Evolutionary conservation across 2,329 filamentous ascomycete species (phyloP).

Genomic region (Verticillium zaregamsianum): DNA sequence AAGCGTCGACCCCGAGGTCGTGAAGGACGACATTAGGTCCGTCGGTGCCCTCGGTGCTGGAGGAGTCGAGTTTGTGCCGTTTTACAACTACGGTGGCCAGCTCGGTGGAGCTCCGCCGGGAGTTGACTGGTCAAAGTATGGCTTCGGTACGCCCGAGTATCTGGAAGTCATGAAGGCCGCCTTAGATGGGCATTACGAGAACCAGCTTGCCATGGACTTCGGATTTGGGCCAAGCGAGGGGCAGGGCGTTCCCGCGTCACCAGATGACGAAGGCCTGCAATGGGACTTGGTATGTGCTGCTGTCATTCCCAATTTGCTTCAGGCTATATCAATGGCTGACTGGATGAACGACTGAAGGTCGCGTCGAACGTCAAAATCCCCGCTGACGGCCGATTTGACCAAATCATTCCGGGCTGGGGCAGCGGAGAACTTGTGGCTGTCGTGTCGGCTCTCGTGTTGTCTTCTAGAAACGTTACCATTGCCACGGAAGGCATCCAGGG

Average conservation of each 20-base stretch:
- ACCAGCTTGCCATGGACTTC: conserved; percentile 38
- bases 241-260: conserved; percentile 35
- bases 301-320: too few relatives aligned
- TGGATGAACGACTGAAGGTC: too few relatives aligned
- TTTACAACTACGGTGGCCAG: conserved; percentile 20
- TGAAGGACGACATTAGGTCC: conserved; percentile 15
- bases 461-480: neutral
- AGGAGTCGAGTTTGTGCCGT: conserved; percentile 20
- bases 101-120: neutral
- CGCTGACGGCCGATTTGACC: conserved; percentile 16
- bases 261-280: conserved; percentile 25
- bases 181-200: conserved; percentile 14
- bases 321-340: too few relatives aligned
- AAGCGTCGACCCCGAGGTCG: conserved; percentile 10
- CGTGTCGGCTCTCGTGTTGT: neutral
- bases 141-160: conserved; percentile 31
- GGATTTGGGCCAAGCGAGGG: conserved; percentile 42
- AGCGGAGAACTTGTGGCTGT: neutral
- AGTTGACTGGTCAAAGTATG: conserved; percentile 29
- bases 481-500: neutral
- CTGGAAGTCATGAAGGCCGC: conserved; percentile 8
- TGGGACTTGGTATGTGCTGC: conserved; percentile 22
- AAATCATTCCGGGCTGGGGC: conserved; percentile 29
- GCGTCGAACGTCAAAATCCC: too few relatives aligned
- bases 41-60: conserved; percentile 14